Evolutionary conservation across 495 filamentous ascomycete genomes (phyloP).

Genomic region (Copromyces sp.): DNA sequence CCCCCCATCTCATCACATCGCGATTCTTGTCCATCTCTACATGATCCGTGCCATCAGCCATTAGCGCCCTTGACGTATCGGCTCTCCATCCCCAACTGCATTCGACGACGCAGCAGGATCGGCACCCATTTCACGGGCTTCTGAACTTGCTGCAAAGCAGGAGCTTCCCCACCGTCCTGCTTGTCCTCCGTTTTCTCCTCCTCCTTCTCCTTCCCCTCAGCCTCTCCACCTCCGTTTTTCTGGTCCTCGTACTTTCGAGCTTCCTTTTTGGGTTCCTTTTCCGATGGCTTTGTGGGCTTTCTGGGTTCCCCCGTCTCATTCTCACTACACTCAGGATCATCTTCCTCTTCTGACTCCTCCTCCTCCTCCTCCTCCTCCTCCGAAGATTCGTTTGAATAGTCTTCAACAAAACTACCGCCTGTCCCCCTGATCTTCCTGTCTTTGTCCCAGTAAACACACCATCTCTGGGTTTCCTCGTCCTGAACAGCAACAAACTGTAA

Average conservation of each 20-base stretch:
- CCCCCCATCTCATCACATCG: not conserved
- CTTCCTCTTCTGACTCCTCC: conserved; percentile 20
- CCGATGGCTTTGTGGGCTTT: not conserved
- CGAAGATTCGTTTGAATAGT: conserved; percentile 15
- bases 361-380: conserved; percentile 18
- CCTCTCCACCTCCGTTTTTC: conserved; percentile 10
- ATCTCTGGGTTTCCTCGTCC: conserved; percentile 30
- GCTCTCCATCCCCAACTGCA: conserved; percentile 32
- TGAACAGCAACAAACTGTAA: conserved; percentile 33
- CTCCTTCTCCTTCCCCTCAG: not conserved
- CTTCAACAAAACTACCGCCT: not conserved
- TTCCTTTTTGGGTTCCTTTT: not conserved
- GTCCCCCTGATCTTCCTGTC: conserved; percentile 18
- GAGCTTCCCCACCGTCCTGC: not conserved
- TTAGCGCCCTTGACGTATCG: conserved; percentile 25
- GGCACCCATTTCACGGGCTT: conserved; percentile 16
- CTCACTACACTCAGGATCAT: conserved; percentile 11
- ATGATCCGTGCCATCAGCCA: not conserved
- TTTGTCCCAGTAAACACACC: conserved; percentile 36
- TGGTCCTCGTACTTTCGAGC: not conserved
- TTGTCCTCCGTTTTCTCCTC: conserved; percentile 3
- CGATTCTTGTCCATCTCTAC: not conserved
- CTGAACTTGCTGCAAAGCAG: not conserved
- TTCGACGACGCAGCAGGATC: conserved; percentile 18
- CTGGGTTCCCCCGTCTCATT: not conserved